Evolutionary conservation across 2,329 filamentous ascomycete species (phyloP).

Genomic region (Fusarium cyanostomum): DNA sequence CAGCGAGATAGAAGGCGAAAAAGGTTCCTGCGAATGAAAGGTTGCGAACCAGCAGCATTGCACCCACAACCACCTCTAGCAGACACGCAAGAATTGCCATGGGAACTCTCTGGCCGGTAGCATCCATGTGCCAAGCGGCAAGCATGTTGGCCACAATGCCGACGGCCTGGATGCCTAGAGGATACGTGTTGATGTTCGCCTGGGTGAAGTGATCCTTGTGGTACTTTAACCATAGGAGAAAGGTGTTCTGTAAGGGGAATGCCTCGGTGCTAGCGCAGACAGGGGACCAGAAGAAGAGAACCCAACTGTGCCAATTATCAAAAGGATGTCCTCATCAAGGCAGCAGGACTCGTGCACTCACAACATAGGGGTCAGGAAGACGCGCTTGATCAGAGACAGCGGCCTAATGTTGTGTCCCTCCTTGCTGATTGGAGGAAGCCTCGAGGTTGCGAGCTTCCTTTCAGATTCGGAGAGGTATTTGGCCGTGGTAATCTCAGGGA

Average conservation of each 20-base stretch:
- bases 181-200: slow-evolving; percentile 41
- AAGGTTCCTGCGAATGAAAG: slow-evolving; percentile 32
- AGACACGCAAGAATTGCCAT: slow-evolving; percentile 24
- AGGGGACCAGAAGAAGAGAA: slow-evolving; percentile 50
- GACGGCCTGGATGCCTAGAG: slow-evolving; percentile 38
- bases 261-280: slow-evolving; percentile 35
- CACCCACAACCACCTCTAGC: slow-evolving; percentile 28
- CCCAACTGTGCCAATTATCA: slow-evolving; percentile 41
- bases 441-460: slow-evolving; percentile 42
- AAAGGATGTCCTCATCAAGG: accelerated
- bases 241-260: slow-evolving; percentile 36
- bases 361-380: slow-evolving; percentile 42
- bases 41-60: slow-evolving; percentile 35
- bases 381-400: slow-evolving; percentile 42
- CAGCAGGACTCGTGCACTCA: slow-evolving; percentile 28
- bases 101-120: slow-evolving; percentile 21
- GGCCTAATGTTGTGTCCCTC: slow-evolving; percentile 49
- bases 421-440: slow-evolving; percentile 45
- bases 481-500: slow-evolving; percentile 48
- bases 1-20: slow-evolving; percentile 38
- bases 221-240: slow-evolving; percentile 41
- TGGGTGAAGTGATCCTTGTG: slow-evolving; percentile 32
- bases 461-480: slow-evolving; percentile 48
- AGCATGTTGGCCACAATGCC: slow-evolving; percentile 40
- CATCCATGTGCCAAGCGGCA: slow-evolving; percentile 36